Evolutionary conservation across 2,329 filamentous ascomycete genomes (phyloP), one percentile per base, ranked within the genome.

Genomic region (Berkeleyomyces basicola): DNA sequence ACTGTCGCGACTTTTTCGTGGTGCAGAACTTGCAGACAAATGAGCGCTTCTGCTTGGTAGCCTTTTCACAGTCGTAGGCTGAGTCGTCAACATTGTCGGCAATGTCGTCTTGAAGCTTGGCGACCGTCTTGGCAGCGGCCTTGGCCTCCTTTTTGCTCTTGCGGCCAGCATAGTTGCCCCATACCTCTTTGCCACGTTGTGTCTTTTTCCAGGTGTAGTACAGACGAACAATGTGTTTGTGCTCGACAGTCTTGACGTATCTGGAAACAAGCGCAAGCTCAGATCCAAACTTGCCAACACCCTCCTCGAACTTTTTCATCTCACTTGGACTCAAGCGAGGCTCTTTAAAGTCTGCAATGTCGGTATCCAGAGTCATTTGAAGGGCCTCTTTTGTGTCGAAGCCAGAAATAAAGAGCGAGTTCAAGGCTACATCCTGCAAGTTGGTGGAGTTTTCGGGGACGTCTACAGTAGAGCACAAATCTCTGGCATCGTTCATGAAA

Each of bases 131-230:
- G 68, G 88, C 86, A 36, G 81, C 82, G 68, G 84, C 86, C 70
- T 85, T 88, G 49, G 84, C 84, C 70, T 95, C 89, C 73, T 93
- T 96, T 72, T 92, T 95, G 63, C 89, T 88, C 71, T 95, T 95
- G 55, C 92, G 83, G 9, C 88, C 90, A 59, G 88, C 84, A 69
- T 87, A 96, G 67, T 85, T 88, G 65, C 90, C 90, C 91, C 93
- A 96, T 31, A 99, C 84, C 68, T 93, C 84, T 70, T 82, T 85
- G 47, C 93, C 93, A 64, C 86, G 84, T 1, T 86, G 81, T 0
- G 90, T 90, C 74, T 97, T 97, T 76, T 99, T 99, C 93, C 93
- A 99, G 67, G 88, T 88, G 72, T 99, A 99, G 74, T 97, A 99
- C 71, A 88, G 95, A 3, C 93, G 87, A 36, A 95, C 90, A 66